Conservation (phyloP, 495 filamentous ascomycete species). For the Hypoxylon rickii region DNA sequence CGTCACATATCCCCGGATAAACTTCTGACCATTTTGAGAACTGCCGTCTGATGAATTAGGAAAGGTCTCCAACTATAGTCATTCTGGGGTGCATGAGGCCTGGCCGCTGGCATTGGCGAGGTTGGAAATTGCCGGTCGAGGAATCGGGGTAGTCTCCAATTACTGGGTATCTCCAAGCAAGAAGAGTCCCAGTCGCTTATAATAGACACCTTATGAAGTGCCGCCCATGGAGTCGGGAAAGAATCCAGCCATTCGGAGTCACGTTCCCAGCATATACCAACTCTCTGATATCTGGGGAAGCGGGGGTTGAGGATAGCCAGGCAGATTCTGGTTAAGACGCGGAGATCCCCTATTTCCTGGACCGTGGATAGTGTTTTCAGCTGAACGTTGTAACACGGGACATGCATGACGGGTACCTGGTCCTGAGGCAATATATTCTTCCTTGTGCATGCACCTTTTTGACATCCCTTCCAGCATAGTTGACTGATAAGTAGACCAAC, state of each 20-base stretch:
- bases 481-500: neutral
- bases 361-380: neutral
- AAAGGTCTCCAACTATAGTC: neutral
- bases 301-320: conserved; percentile 18
- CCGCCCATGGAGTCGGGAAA: too few species aligned
- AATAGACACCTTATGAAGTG: too few species aligned
- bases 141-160: neutral
- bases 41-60: neutral
- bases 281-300: conserved; percentile 14
- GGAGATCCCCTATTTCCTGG: conserved; percentile 6
- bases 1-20: neutral
- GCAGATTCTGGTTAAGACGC: conserved; percentile 12
- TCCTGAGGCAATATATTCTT: neutral
- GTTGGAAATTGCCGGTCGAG: neutral
- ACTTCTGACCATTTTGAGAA: neutral
- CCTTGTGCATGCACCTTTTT: neutral
- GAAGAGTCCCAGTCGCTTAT: too few species aligned
- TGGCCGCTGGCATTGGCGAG: neutral
- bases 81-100: neutral
- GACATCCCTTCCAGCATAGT: neutral
- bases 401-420: neutral
- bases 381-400: neutral
- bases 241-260: conserved; percentile 4
- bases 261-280: neutral
- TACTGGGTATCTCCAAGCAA: conserved; percentile 10